These are phyloP conservation scores for Telopea speciosissima DNA, from an alignment of 177 flowering plant species.

Conservation along the genomic window DNA sequence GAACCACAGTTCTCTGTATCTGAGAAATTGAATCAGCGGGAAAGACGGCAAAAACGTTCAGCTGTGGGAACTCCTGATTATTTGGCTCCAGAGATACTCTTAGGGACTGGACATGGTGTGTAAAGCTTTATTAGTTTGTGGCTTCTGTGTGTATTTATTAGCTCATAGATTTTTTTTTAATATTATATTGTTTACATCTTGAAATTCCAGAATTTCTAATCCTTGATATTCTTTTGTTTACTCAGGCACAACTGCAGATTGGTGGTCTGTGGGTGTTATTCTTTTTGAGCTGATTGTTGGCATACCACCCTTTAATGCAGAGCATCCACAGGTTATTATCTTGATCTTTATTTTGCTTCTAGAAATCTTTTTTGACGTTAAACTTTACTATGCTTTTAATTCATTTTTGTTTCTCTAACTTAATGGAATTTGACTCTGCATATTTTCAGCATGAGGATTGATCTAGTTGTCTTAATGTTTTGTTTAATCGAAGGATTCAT, in stretches of 20 bases:
- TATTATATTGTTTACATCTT: slow-evolving; percentile 8
- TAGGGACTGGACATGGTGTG: slow-evolving; percentile 99
- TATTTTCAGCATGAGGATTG: neutral
- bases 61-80: slow-evolving; percentile 99
- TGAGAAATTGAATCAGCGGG: slow-evolving; percentile 44
- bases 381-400: neutral
- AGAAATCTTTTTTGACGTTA: neutral
- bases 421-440: too few species aligned
- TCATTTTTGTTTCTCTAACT: neutral
- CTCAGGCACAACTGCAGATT: slow-evolving; percentile 81
- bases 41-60: slow-evolving; percentile 83
- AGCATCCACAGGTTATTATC: slow-evolving; percentile 76
- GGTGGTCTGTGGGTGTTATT: slow-evolving; percentile 96
- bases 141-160: neutral
- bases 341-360: slow-evolving; percentile 3
- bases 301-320: slow-evolving; percentile 93
- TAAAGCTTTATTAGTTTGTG: slow-evolving; percentile 15
- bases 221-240: slow-evolving; percentile 2
- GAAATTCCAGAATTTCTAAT: neutral
- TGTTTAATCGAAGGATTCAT: too few species aligned
- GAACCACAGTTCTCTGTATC: slow-evolving; percentile 47
- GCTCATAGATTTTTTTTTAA: neutral
- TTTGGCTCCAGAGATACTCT: slow-evolving; percentile 97
- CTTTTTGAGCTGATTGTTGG: slow-evolving; percentile 86
- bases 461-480: neutral